Evolutionary conservation across 768 basidiomycete genomes (phyloP), one percentile per base, ranked within the genome.

Genomic region (Lactarius hatsudake): DNA sequence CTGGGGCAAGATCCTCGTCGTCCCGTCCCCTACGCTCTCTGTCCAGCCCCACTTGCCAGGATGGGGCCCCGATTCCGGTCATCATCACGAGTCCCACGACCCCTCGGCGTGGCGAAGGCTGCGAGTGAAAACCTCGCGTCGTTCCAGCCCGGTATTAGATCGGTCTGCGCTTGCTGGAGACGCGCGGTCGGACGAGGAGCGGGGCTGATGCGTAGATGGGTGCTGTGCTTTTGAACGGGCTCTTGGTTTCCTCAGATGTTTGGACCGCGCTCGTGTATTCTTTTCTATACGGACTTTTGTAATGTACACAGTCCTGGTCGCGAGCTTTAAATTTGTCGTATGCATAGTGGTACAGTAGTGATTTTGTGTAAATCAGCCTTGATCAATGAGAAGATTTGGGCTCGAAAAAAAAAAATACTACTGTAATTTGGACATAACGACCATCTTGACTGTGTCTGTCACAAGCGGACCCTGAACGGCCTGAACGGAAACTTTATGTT

Each of bases 1-100:
- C 2, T 63, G 66, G 62, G 62, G 57, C 12, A 67, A 67, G 48
- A 63, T 67, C 10, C 66, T 63, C 36, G 57, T 67, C 40, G 57
- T 67, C 8, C 66, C 66, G 3, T 59, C 61, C 8, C 57, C 66
- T 13, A 58, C 56, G 10, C 20, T 36, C 18, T 40, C 61, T 10
- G 36, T 32, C 18, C 1, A 55, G 2, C 56, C 62, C 9, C 40
- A n/a, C 61, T 36, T 45, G 3, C 30, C 57, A 8, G 38, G 5
- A 20, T 63, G 62, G 66, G 62, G 23, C 1, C n/a, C 13, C 20
- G 23, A 20, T 9, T 6, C 43, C 8, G 53, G 26, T 40, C 8
- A 32, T 48, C 53, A 55, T 12, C 28, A 48, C 18, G 48, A 59
- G 5, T 45, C 20, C 8, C 56, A 36, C 28, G 45, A 62, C 8